These are phyloP conservation scores for Syzygium grande DNA, from an alignment of 345 rosid species.

Conservation along the genomic window DNA sequence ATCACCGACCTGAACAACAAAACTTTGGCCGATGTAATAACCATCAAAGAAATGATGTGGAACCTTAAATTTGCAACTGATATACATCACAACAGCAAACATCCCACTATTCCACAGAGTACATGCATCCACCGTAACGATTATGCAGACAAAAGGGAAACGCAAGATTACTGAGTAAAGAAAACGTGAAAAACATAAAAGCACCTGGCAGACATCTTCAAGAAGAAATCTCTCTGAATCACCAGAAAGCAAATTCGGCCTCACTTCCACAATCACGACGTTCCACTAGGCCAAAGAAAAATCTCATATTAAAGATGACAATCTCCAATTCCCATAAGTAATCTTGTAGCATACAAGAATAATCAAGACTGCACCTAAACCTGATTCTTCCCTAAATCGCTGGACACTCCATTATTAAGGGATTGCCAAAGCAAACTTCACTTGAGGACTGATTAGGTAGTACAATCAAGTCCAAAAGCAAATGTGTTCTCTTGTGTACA, in stretches of 20 bases:
- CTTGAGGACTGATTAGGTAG: not conserved
- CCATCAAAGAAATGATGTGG: not conserved
- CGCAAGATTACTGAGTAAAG: not conserved
- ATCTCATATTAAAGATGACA: not conserved
- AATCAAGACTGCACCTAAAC: not conserved
- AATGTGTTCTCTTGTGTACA: not conserved
- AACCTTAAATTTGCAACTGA: not conserved
- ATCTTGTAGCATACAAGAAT: not conserved
- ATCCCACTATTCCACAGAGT: not conserved
- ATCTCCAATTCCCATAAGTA: not conserved
- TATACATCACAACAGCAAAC: not conserved
- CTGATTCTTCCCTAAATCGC: not conserved
- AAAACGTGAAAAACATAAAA: not conserved
- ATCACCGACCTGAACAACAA: slow-evolving; percentile 62
- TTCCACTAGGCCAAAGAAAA: slow-evolving; percentile 44
- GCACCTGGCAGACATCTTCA: slow-evolving; percentile 54
- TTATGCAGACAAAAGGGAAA: not conserved
- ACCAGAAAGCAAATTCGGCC: slow-evolving; percentile 77
- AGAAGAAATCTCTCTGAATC: slow-evolving; percentile 73
- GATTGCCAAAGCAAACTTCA: not conserved
- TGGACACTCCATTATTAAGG: not conserved
- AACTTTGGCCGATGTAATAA: not conserved
- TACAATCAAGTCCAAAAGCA: not conserved
- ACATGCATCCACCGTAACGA: not conserved
- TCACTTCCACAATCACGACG: slow-evolving; percentile 64